phyloP scores from a whole-genome alignment of 768 basidiomycete species.

The Auricularia sp. region DNA sequence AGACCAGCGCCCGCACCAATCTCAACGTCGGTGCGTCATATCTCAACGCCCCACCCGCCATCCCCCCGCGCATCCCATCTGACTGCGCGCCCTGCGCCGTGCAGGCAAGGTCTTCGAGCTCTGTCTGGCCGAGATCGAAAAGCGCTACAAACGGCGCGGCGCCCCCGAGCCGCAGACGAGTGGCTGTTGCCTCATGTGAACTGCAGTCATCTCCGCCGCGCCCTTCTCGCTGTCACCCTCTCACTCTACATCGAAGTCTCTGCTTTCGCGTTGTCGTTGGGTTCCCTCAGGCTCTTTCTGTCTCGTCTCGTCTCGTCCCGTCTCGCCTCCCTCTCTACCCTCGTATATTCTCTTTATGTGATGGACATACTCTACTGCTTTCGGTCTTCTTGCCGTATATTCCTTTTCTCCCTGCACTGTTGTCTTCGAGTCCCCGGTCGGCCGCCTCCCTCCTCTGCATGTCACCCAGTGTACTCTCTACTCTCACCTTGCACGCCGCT shows the following conservation, averaged over 20 bases:
- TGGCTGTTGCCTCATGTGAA: neutral
- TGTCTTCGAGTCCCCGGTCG: neutral
- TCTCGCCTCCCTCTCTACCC: neutral
- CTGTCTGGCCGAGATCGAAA: constrained; percentile 76
- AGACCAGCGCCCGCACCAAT: constrained; percentile 82
- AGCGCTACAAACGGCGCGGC: constrained; percentile 14
- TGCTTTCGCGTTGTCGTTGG: neutral
- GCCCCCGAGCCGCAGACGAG: neutral
- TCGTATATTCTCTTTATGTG: neutral
- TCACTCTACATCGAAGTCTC: neutral
- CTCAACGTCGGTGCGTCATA: constrained; percentile 71
- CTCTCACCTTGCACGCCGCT: neutral
- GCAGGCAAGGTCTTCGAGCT: constrained; percentile 77
- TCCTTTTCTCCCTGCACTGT: neutral
- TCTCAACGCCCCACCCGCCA: constrained; percentile 2
- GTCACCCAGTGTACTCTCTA: neutral
- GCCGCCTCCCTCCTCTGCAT: neutral
- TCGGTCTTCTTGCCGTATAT: neutral
- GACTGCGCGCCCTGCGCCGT: neutral
- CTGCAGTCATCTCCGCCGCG: neutral
- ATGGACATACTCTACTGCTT: neutral
- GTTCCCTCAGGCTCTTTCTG: neutral
- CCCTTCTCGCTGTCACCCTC: neutral
- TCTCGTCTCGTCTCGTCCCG: neutral
- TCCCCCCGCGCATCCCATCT: neutral